Base-by-base conservation (phyloP, 495 filamentous ascomycete genomes). In the Annulohypoxylon nitens region DNA sequence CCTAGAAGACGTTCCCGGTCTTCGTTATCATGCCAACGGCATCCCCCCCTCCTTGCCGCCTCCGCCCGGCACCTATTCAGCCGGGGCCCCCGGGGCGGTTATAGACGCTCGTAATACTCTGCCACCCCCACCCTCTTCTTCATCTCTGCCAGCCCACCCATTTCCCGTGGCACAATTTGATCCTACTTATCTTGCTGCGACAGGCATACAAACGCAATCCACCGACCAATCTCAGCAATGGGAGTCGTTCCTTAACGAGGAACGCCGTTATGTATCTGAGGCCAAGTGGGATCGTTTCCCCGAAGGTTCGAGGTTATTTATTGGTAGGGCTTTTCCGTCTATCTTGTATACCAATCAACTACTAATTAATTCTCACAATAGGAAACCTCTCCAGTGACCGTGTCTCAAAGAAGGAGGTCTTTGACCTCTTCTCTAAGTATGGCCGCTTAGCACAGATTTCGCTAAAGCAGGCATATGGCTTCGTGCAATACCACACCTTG, bases 231-330 rank as follows among this genome's bases (percentile, higher is more conserved):
- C 95, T 75, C 90, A 90, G 77, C 87, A 86, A 53, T 98, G 93
- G 80, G 93, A 97, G 57, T 87, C 90, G 37, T 99, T 98, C 78
- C 82, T 96, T 10, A 86, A 88, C 51, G 87, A 93, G 68, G 94
- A 97, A 80, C 85, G 92, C 64, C 83, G 86, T 36, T 94, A 95
- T 78, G 93, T 97, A 34, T 89, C 87, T 8, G 94, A 97, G 73
- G 96, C 94, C 59, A 90, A 93, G 67, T 98, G 95, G 96, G 94
- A 98, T 78, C 89, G 90, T 63, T 98, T 98, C 75, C 95, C 95
- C 0, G 83, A 90, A 16, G 91, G 91, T 0, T 97, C 94, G 1
- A 85, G 96, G 70, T 82, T 99, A 5, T 98, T 98, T 80, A 93
- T 98, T 76, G 96, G 96, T 96, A 83, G 83, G 93, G 86, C 64